Evolutionary conservation across 2,329 filamentous ascomycete species (phyloP).

Genomic region (Fusarium pseudograminearum): DNA sequence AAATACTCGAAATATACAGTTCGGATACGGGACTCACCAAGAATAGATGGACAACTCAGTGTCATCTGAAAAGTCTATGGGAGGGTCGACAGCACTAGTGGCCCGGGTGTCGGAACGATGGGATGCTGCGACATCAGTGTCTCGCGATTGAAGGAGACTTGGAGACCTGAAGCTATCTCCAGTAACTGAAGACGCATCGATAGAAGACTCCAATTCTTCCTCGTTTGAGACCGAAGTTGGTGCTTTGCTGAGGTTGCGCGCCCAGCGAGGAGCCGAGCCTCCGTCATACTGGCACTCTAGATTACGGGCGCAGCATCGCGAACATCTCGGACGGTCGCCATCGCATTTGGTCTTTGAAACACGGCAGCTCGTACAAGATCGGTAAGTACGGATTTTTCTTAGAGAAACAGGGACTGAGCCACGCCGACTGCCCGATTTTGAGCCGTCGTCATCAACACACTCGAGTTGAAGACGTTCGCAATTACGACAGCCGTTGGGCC

Average conservation of each 20-base stretch:
- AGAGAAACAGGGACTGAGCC: slow-evolving; percentile 48
- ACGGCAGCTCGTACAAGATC: slow-evolving; percentile 56
- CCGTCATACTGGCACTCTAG: slow-evolving; percentile 56
- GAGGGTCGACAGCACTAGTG: slow-evolving; percentile 37
- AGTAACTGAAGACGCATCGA: slow-evolving; percentile 35
- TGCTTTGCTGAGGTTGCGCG: slow-evolving; percentile 50
- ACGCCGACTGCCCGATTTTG: slow-evolving; percentile 41
- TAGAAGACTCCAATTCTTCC: slow-evolving; percentile 38
- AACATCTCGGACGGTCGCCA: slow-evolving; percentile 56
- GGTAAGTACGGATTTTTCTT: slow-evolving; percentile 57
- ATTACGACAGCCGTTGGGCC: slow-evolving; percentile 58
- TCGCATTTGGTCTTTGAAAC: slow-evolving; percentile 59
- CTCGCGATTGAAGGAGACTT: slow-evolving; percentile 45
- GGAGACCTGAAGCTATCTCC: slow-evolving; percentile 39
- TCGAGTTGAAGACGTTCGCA: slow-evolving; percentile 58
- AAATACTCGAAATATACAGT: neutral
- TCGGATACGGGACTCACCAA: slow-evolving; percentile 26
- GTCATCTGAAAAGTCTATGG: slow-evolving; percentile 45
- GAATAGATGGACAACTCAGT: slow-evolving; percentile 47
- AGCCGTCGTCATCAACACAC: slow-evolving; percentile 54
- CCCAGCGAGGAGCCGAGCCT: slow-evolving; percentile 54
- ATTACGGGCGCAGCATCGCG: slow-evolving; percentile 52
- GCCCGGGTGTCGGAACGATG: slow-evolving; percentile 41
- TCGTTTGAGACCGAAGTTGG: slow-evolving; percentile 43
- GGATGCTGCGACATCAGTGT: slow-evolving; percentile 36